These are phyloP conservation scores for Oleoguttula mirabilis DNA, from an alignment of 495 filamentous ascomycete species.

Conservation along the genomic window DNA sequence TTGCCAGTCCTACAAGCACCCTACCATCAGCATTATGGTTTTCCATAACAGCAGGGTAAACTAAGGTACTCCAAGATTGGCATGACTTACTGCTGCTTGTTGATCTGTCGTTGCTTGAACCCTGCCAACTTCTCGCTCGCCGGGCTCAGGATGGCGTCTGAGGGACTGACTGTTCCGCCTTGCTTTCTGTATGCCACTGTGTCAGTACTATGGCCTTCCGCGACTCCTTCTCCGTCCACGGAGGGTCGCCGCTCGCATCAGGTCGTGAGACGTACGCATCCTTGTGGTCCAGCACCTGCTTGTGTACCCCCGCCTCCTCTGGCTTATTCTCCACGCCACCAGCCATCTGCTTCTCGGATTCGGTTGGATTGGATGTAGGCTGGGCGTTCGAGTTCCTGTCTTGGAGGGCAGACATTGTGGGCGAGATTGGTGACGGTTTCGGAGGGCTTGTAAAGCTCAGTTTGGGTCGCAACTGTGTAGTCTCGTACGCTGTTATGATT, in stretches of 20 bases:
- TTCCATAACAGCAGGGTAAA: too few relatives aligned
- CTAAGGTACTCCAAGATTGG: neutral
- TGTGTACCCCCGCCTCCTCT: neutral
- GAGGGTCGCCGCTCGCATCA: neutral
- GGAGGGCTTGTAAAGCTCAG: too few relatives aligned
- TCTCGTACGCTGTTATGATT: too few relatives aligned
- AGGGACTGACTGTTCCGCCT: slow-evolving; percentile 55
- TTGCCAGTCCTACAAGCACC: slow-evolving; percentile 5
- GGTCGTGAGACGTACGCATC: neutral
- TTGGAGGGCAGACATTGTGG: slow-evolving; percentile 5
- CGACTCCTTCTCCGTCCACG: neutral
- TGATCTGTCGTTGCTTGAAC: slow-evolving; percentile 69
- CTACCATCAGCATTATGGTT: too few relatives aligned
- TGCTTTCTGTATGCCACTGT: slow-evolving; percentile 3
- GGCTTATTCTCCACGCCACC: slow-evolving; percentile 3
- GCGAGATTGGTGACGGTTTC: neutral
- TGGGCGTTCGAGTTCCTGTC: slow-evolving; percentile 1
- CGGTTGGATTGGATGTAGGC: neutral
- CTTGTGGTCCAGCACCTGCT: slow-evolving; percentile 3
- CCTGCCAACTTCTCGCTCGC: slow-evolving; percentile 82
- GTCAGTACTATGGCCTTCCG: neutral
- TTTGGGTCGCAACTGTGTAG: too few relatives aligned
- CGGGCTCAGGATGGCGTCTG: slow-evolving; percentile 83
- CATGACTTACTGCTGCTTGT: slow-evolving; percentile 35
- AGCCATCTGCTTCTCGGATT: neutral